Base-by-base conservation (phyloP, 768 basidiomycete genomes). In the Termitomyces sp. region DNA sequence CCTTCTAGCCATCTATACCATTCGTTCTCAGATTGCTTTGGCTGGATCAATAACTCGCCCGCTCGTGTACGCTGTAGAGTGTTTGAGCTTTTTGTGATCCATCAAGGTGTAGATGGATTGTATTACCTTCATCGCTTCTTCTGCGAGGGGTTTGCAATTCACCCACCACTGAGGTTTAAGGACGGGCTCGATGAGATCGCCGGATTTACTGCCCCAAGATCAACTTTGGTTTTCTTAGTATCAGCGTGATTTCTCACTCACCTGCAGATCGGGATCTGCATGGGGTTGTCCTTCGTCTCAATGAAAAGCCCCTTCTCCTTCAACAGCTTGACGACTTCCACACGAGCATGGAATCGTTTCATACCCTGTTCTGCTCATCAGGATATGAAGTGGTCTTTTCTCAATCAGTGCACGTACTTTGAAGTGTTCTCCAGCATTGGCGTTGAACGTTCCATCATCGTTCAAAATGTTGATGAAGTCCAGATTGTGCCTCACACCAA, bases 101-200 rank as follows among this genome's bases (percentile, higher is more conserved):
- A 40, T 47, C 16, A 13, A 15, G 15, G 7, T 31, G 31, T 44
- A 5, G 36, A 43, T 7, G 5, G 5, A 39, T n/a, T 18, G 25
- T 5, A 9, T 47, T 60, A 91, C 94, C 77, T 86, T 84, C 67
- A 96, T 80, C 5, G 91, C 93, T 63, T 94, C 91, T 50, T 93
- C 88, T 0, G 96, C 94, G 49, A 98, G 75, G 1, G 89, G 88
- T 69, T 91, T 84, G 74, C 94, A 96, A 69, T 87, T 85, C 33
- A 99, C 89, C 95, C 96, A 99, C 97, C 97, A 99, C 67, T 99
- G 97, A 0, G 97, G 97, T 70, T 97, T 98, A 63, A 98, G 75
- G 20, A 98, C 75, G 2, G 91, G 88, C 70, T 99, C 97, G 60
- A 98, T 97, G 51, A 99, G 71, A 67, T 99, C 97, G 1, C 96